Evolutionary conservation across 1,284 basidiomycete genomes (phyloP), one percentile per base, ranked within the genome.

Genomic region (Gomphus bonarii): DNA sequence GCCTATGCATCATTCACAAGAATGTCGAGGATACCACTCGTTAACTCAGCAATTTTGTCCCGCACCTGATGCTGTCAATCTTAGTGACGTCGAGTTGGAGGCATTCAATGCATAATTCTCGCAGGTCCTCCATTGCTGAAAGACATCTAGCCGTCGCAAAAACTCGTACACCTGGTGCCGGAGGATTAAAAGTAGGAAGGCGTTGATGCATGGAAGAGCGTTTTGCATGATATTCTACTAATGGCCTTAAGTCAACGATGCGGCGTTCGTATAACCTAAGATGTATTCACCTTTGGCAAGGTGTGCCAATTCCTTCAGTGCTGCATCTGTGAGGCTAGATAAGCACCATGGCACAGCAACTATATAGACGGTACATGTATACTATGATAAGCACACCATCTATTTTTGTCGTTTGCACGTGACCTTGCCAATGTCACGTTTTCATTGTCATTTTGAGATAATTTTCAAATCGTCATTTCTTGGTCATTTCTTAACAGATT

Each of bases 1-100:
- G 31, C 58, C 16, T 55, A 59, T 54, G 58, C 58, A 35, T 59
- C 55, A 42, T 59, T 59, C 22, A 59, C 58, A 14, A 59, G 58
- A 10, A 59, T 50, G 43, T 55, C 31, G 12, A 59, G 49, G 6
- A 10, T 48, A 12, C 58, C 53, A 11, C 53, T 40, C 3, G 52
- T 59, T 16, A 59, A 5, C 20, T 22, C 18, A 12, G 28, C 14
- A 14, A 59, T 31, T 12, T 55, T 22, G 38, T 58, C 53, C 12
- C 54, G 51, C 3, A 47, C 33, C 46, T 49, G n/a, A 59, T 55
- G 6, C 12, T 50, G 35, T 56, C 44, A 3, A 35, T 16, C n/a
- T 59, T 40, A 1, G 58, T 59, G 18, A 59, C 58, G 31, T 59
- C 58, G 7, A 59, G 53, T 20, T 55, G n/a, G 10, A 59, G 54